These are phyloP conservation scores for Ceratobasidium theobromae DNA, from an alignment of 1,284 basidiomycete genomes.

Conservation along the genomic window DNA sequence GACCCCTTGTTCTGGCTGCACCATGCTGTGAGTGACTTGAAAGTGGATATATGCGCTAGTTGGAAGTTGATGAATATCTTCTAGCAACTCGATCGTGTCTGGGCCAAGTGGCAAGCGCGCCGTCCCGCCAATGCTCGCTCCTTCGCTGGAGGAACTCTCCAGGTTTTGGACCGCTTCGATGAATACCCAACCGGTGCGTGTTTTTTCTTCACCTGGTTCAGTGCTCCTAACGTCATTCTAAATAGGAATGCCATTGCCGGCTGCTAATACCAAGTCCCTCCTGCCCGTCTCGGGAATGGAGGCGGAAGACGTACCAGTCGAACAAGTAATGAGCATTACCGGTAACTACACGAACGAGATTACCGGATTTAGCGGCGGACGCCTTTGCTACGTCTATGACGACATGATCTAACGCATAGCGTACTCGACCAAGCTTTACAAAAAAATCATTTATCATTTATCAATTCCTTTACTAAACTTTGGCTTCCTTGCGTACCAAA, in stretches of 20 bases:
- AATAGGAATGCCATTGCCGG: too few relatives aligned
- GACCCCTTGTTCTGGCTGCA: slow-evolving; percentile 3
- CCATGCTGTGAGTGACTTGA: background rate
- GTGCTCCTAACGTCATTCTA: too few relatives aligned
- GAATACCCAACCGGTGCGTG: slow-evolving; percentile 15
- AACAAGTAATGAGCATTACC: slow-evolving; percentile 17
- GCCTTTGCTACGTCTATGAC: slow-evolving; percentile 26
- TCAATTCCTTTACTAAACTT: too few relatives aligned
- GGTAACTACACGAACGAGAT: slow-evolving; percentile 22
- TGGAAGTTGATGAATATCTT: too few relatives aligned
- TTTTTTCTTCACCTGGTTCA: too few relatives aligned
- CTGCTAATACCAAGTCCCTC: slow-evolving; percentile 2
- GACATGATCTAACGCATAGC: too few relatives aligned
- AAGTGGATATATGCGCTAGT: too few relatives aligned
- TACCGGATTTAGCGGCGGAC: slow-evolving; percentile 13
- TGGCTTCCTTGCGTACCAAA: too few relatives aligned
- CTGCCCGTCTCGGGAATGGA: slow-evolving; percentile 27
- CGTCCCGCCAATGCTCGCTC: slow-evolving; percentile 19
- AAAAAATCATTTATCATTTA: too few relatives aligned
- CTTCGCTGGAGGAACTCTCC: slow-evolving; percentile 6
- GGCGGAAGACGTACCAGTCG: slow-evolving; percentile 7
- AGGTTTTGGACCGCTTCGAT: slow-evolving; percentile 16
- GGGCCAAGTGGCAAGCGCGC: slow-evolving; percentile 29
- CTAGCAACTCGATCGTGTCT: slow-evolving; percentile 27
- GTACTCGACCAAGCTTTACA: too few relatives aligned